A percentile compares a stretch with the other conserved stretches of the same genome.
These are phyloP conservation scores for Tylopilus rubrobrunneus DNA, from an alignment of 768 basidiomycete species.

Conservation along the genomic window DNA sequence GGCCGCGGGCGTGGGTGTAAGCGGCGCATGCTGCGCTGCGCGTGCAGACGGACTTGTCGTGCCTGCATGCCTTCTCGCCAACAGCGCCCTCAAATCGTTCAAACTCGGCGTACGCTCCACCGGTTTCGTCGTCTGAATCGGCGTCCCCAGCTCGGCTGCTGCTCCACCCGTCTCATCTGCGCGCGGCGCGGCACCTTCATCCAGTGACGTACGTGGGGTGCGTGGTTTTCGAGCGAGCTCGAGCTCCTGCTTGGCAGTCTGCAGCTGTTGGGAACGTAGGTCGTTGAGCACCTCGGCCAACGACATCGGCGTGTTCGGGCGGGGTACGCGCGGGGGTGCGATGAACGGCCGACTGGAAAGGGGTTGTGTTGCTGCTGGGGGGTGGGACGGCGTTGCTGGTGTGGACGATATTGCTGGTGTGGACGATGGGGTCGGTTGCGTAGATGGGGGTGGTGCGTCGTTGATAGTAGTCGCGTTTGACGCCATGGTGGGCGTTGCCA, in stretches of 20 bases:
- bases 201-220: not conserved
- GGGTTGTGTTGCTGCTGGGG: conserved; percentile 2
- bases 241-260: not conserved
- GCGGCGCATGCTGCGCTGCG: no score
- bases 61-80: not conserved
- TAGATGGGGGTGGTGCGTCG: not conserved
- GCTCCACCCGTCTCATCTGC: no score
- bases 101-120: conserved; percentile 14
- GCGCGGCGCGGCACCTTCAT: not conserved
- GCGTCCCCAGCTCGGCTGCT: not conserved
- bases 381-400: not conserved
- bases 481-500: not conserved
- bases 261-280: conserved; percentile 10
- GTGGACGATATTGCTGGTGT: not conserved
- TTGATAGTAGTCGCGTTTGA: not conserved
- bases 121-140: not conserved
- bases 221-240: not conserved
- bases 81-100: conserved; percentile 13
- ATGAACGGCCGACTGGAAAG: conserved; percentile 13
- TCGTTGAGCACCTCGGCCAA: conserved; percentile 22
- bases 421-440: not conserved
- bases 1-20: no score
- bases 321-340: conserved; percentile 22
- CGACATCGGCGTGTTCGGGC: conserved; percentile 10
- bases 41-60: not conserved